These are phyloP conservation scores for Caryopteris hybrid DNA, from an alignment of 305 asterid species.

Conservation along the genomic window DNA sequence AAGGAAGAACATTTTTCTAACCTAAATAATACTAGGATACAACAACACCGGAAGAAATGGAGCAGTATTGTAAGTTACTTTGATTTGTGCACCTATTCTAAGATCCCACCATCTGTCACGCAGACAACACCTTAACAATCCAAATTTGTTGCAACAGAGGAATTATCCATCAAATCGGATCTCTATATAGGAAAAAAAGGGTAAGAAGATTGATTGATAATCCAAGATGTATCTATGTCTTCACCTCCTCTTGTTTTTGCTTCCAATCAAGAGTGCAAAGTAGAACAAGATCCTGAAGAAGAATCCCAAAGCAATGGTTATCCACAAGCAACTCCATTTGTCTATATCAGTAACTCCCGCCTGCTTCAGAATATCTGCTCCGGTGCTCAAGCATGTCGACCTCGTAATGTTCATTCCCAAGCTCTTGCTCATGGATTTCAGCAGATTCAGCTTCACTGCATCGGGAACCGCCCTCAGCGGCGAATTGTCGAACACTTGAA, in stretches of 20 bases:
- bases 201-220: too few species aligned
- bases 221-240: background rate
- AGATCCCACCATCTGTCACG: too few species aligned
- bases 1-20: too few species aligned
- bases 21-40: too few species aligned
- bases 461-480: conserved; percentile 33
- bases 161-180: too few species aligned
- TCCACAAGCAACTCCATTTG: conserved; percentile 67
- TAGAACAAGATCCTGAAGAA: conserved; percentile 57
- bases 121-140: too few species aligned
- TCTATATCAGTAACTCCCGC: conserved; percentile 44
- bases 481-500: conserved; percentile 50
- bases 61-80: too few species aligned
- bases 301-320: conserved; percentile 54
- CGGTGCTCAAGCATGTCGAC: conserved; percentile 46
- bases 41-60: too few species aligned
- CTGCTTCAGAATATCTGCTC: conserved; percentile 43
- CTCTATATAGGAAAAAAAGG: too few species aligned
- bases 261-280: conserved; percentile 51
- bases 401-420: conserved; percentile 50
- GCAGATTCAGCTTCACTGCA: conserved; percentile 26
- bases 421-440: conserved; percentile 43
- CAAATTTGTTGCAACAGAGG: too few species aligned
- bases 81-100: too few species aligned
- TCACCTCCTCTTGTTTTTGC: conserved; percentile 59